Evolutionary conservation across 257 asterid species (phyloP).

Genomic region (Vinca minor): DNA sequence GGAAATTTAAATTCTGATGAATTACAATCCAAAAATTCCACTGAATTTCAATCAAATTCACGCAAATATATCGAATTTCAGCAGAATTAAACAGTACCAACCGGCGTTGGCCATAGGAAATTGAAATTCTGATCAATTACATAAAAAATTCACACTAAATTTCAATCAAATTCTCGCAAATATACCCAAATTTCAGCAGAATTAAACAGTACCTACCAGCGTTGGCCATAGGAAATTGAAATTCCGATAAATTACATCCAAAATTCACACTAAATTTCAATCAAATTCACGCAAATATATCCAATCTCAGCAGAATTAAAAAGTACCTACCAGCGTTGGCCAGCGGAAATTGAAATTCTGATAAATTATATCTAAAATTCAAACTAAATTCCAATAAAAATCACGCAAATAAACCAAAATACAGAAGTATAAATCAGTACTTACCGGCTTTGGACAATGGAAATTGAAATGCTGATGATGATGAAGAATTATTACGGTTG

Average conservation of each 20-base stretch:
- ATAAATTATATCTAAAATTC: slow-evolving; percentile 15
- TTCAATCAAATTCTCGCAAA: neutral
- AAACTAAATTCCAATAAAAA: neutral
- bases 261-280: neutral
- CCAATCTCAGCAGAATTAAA: neutral
- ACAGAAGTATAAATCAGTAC: neutral
- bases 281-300: neutral
- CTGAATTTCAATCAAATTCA: neutral
- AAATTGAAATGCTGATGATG: slow-evolving; percentile 14
- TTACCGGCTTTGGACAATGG: slow-evolving; percentile 7
- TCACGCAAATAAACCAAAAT: neutral
- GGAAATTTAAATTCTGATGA: too few relatives aligned
- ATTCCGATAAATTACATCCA: too few relatives aligned
- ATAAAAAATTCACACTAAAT: slow-evolving; percentile 10
- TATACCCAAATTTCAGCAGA: neutral
- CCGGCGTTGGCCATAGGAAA: slow-evolving; percentile 6
- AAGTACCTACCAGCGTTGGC: slow-evolving; percentile 9
- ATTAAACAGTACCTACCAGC: too few relatives aligned
- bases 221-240: too few relatives aligned
- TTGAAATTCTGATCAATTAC: slow-evolving; percentile 7
- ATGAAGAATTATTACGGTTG: slow-evolving; percentile 7
- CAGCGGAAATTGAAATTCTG: slow-evolving; percentile 4
- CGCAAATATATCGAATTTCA: neutral
- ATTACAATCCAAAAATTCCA: slow-evolving; percentile 12
- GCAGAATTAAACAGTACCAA: slow-evolving; percentile 1